Evolutionary conservation across 2,329 filamentous ascomycete species (phyloP).

Genomic region (Microdochium nivale): DNA sequence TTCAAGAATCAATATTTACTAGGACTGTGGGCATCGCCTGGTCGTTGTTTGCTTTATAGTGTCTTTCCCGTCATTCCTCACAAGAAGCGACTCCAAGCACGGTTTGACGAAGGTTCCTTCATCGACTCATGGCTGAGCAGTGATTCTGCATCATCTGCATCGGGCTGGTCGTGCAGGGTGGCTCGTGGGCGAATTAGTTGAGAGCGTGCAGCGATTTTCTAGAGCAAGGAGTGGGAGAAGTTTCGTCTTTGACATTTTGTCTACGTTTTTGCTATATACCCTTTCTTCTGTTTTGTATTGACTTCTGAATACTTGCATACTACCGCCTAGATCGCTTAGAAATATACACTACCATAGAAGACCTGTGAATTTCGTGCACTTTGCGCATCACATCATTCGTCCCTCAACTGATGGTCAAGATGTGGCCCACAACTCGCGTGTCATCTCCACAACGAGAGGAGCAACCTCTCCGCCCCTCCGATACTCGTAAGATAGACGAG

Average conservation of each 20-base stretch:
- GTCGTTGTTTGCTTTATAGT: neutral
- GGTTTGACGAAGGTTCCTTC: neutral
- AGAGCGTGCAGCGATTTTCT: no score
- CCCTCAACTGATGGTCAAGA: no score
- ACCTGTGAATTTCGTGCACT: no score
- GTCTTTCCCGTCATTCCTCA: neutral
- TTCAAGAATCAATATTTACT: slow-evolving; percentile 1
- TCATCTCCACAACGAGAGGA: no score
- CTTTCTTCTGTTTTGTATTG: neutral
- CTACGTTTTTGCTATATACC: neutral
- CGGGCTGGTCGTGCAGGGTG: neutral
- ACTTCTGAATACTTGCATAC: neutral
- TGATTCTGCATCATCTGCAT: neutral
- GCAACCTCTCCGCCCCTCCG: no score
- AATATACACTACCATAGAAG: neutral
- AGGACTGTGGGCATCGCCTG: neutral
- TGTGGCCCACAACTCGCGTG: no score
- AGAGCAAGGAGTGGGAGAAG: neutral
- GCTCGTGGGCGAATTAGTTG: neutral
- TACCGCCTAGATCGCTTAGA: no score
- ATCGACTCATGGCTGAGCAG: neutral
- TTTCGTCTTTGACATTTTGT: neutral
- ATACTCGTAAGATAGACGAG: no score
- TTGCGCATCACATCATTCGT: no score
- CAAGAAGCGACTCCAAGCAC: neutral